Evolutionary conservation across 148 eudicot species (phyloP), one percentile per base, ranked within the genome.

Genomic region (Selenicereus undatus): DNA sequence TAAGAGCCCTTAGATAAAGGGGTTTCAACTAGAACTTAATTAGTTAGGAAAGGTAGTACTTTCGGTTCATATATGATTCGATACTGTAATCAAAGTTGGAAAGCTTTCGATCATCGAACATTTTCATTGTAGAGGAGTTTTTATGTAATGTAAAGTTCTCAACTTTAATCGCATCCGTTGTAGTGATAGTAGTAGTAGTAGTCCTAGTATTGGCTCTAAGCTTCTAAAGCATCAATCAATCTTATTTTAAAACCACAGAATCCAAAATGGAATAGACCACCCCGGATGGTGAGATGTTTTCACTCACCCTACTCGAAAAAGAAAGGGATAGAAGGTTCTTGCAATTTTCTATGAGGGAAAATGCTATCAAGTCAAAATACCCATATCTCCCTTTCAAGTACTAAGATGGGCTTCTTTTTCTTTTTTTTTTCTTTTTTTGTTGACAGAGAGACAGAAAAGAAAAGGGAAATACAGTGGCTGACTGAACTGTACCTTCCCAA

Each of bases 291-390:
- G 74, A 81, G 81, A 78, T 51, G 81, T 81, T 36, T 81, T 84
- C 48, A 78, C 81, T 74, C 68, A 75, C 21, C 48, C 78, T 81
- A 78, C 81, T 73, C 54, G 48, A 82, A 78, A 70, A 71, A 73
- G 80, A 77, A 86, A 88, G 78, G 86, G 81, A 81, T 85, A 82
- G 94, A 90, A 91, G 89, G 85, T 91, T 90, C 91, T 87, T 82
- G 72, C 77, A 84, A 82, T 78, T 79, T 87, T 84, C 76, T 75
- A 86, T 39, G 26, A 36, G 81, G 60, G 80, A 39, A 82, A 73
- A 81, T 35, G 27, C 42, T 76, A 75, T 30, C 78, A 81, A 84
- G 89, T 86, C 83, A 75, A 84, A 81, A 88, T 81, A 58, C 75
- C 62, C 48, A 58, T 51, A 14, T 74, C 74, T 45, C 56, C 45